Percentiles rank a stretch among this genome's conserved stretches.
Evolutionary conservation across 139 green algal species (phyloP).

Genomic region (Auxenochlorella protothecoides): DNA sequence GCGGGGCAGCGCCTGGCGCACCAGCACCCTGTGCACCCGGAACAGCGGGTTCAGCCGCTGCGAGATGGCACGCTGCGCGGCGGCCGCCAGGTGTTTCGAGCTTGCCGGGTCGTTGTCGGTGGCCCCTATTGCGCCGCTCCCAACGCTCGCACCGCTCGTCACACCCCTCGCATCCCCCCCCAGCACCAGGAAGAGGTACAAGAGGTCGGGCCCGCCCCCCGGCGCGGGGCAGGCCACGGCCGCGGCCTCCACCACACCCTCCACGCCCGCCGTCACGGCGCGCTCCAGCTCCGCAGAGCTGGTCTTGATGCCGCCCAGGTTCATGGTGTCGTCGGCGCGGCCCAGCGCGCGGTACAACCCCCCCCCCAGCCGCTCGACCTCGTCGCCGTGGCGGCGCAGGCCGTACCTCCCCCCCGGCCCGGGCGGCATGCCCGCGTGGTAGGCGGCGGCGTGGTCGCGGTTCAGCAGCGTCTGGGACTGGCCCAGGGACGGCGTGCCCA

Average conservation of each 20-base stretch:
- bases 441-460: constrained; percentile 64
- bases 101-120: not conserved
- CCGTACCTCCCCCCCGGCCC: not conserved
- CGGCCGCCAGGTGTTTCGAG: constrained; percentile 10
- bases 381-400: constrained; percentile 83
- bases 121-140: no score
- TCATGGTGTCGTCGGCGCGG: constrained; percentile 92
- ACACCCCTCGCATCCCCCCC: not conserved
- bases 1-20: constrained; percentile 52
- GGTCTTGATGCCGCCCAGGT: constrained; percentile 87
- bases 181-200: constrained; percentile 73
- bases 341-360: constrained; percentile 63
- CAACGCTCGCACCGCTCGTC: no score
- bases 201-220: constrained; percentile 71
- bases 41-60: constrained; percentile 84
- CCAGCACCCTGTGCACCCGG: constrained; percentile 53
- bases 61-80: constrained; percentile 57
- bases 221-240: constrained; percentile 62
- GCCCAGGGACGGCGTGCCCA: constrained; percentile 67
- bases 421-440: constrained; percentile 83
- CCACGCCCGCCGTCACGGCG: constrained; percentile 35
- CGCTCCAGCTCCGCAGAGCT: constrained; percentile 80
- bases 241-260: constrained; percentile 48
- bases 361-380: constrained; percentile 58
- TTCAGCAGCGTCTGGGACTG: constrained; percentile 76